Base-by-base conservation (phyloP, 306 rosid species). In the Luffa acutangula region DNA sequence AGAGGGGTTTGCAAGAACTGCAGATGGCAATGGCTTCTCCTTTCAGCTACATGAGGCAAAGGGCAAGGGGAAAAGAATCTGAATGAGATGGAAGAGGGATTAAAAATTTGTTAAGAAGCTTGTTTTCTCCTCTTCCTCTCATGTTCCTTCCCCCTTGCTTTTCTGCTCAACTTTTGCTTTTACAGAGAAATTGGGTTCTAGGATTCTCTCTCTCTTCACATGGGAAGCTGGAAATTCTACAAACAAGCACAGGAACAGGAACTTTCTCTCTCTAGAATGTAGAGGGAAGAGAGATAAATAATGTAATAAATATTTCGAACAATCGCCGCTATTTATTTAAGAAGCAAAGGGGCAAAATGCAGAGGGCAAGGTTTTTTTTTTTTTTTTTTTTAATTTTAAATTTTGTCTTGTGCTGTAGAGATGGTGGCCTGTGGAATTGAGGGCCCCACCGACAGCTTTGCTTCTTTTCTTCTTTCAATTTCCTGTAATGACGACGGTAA, bases 31-130 rank as follows among this genome's bases (percentile, higher is more conserved):
- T 43, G 53, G 75, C 53, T n/a, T 59, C 65, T 59, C 51, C 60
- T 77, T 45, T 4, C 85, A 59, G 76, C 80, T 80, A 84, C 84
- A 81, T 75, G 49, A 84, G 85, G 82, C 80, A 36, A 81, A 37
- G 57, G 49, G 81, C 42, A 53, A 62, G 56, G 82, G 59, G 79
- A 72, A 51, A 82, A 84, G 21, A 57, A 33, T 60, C 67, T 36
- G 86, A n/a, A n/a, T 54, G 86, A 83, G 17, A 79, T 62, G 20
- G 65, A 48, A 72, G 7, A 83, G 48, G 79, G 72, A 80, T 85
- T 43, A 53, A 80, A 46, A 58, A 21, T 39, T 77, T 67, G 76
- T 80, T 78, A 34, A 46, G 81, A 64, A 65, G 48, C 78, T 67
- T 48, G 70, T 85, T 57, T 13, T 51, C 54, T 41, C 78, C 60